Base-by-base conservation (phyloP, 1,139 yeast species). In the Sugiyamaella japonica region DNA sequence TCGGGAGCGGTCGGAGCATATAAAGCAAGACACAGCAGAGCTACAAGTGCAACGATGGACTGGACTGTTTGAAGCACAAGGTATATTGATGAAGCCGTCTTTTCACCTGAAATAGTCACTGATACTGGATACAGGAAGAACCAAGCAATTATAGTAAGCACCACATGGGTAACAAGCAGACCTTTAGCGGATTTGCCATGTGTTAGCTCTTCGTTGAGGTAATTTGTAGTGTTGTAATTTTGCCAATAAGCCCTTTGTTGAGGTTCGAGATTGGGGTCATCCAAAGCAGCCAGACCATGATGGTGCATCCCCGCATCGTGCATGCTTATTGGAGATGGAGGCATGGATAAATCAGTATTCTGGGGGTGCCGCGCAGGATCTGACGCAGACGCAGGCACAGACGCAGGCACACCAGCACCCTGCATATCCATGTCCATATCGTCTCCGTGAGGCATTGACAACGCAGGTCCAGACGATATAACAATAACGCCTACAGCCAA, bases 171-270 rank as follows among this genome's bases (percentile, higher is more conserved):
- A 63, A 76, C 74, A 47, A 91, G 73, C 1, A 84, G 78, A n/a
- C 75, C 59, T 57, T 80, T 78, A 61, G 79, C 79, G 3, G 76
- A 70, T 5, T 29, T 37, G 0, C 78, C 66, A 1, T 78, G 80
- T n/a, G 82, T 72, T 13, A 42, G 36, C 9, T 61, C 60, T 15
- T 67, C 59, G 10, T 80, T 82, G 70, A 89, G 81, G 69, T 80
- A 90, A 12, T 89, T 86, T 6, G 95, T 85, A n/a, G 95, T 82
- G 65, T 87, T 83, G 71, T 89, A 91, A 38, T 71, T 70, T 54
- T 84, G 85, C 98, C 98, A 91, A 70, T 78, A 90, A 25, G 78
- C 69, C 54, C 83, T 74, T 70, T 90, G 97, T 53, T 83, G 86
- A 0, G 93, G 87, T 39, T 83, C 77, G 48, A 90, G 74, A 29